These are phyloP conservation scores for Microsporum canis DNA, from an alignment of 2,329 filamentous ascomycete species.

Conservation along the genomic window DNA sequence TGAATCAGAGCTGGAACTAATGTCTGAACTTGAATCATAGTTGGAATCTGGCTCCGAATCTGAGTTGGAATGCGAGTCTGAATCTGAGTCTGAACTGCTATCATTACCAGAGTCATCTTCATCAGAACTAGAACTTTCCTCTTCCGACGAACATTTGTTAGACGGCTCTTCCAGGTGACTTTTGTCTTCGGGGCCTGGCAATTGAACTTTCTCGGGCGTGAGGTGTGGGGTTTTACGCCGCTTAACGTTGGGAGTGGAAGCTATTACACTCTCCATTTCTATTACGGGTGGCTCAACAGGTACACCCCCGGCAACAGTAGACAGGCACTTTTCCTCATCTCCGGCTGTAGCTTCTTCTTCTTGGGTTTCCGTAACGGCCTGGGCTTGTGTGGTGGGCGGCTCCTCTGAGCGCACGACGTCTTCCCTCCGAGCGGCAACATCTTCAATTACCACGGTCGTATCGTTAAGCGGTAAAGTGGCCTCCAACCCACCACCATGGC, in stretches of 20 bases:
- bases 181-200: conserved; percentile 18
- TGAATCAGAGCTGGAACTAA: neutral
- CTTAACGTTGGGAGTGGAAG: neutral
- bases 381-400: neutral
- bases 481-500: conserved; percentile 17
- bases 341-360: neutral
- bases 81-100: neutral
- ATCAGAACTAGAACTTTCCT: conserved; percentile 13
- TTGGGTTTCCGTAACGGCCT: neutral
- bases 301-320: neutral
- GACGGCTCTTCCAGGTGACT: neutral
- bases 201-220: neutral
- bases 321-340: neutral
- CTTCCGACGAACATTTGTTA: conserved; percentile 11
- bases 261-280: neutral
- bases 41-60: conserved; percentile 6
- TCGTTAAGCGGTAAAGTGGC: conserved; percentile 9
- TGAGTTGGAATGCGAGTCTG: neutral
- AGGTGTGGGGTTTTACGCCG: neutral
- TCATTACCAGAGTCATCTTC: conserved; percentile 10
- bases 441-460: neutral
- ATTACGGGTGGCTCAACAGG: neutral
- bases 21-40: conserved; percentile 1
- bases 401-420: neutral
- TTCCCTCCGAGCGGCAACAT: neutral